Percentiles rank a stretch among this genome's conserved stretches.
Conservation (phyloP, 2,329 filamentous ascomycete species). For the Fusarium nygamai region DNA sequence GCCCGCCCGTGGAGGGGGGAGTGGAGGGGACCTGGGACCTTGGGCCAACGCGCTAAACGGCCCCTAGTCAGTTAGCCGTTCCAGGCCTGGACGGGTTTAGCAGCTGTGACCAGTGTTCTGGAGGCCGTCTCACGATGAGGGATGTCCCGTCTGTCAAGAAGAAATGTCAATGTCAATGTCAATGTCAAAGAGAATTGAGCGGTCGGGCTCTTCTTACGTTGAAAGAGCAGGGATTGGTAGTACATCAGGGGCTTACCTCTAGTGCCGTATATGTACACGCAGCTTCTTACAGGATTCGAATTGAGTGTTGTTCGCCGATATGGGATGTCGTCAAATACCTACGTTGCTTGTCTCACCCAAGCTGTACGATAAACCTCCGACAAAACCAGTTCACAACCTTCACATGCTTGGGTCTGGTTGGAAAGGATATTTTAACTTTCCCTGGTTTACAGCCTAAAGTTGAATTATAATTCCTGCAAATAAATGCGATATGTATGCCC, state of each 20-base stretch:
- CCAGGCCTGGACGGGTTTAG: constrained; percentile 26
- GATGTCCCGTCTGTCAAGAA: constrained; percentile 9
- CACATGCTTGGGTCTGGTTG: background rate
- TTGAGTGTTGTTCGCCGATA: background rate
- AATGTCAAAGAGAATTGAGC: background rate
- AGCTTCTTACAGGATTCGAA: background rate
- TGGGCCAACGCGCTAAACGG: constrained; percentile 33
- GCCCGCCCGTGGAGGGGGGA: background rate
- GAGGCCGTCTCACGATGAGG: constrained; percentile 4
- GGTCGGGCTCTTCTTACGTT: constrained; percentile 3
- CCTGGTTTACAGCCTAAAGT: background rate
- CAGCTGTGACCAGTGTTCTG: background rate
- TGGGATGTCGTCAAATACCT: background rate
- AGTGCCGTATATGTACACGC: background rate
- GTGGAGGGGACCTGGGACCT: background rate
- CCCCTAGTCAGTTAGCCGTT: constrained; percentile 36
- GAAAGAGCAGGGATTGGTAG: constrained; percentile 5
- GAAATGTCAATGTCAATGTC: background rate
- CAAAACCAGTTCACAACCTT: background rate
- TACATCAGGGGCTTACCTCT: constrained; percentile 17
- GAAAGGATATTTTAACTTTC: background rate
- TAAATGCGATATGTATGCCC: background rate
- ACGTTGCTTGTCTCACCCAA: background rate
- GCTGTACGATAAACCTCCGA: background rate
- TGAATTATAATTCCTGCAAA: background rate